Evolutionary conservation across 805 yeast genomes (phyloP).

Genomic region (Pichia phayaonensis): DNA sequence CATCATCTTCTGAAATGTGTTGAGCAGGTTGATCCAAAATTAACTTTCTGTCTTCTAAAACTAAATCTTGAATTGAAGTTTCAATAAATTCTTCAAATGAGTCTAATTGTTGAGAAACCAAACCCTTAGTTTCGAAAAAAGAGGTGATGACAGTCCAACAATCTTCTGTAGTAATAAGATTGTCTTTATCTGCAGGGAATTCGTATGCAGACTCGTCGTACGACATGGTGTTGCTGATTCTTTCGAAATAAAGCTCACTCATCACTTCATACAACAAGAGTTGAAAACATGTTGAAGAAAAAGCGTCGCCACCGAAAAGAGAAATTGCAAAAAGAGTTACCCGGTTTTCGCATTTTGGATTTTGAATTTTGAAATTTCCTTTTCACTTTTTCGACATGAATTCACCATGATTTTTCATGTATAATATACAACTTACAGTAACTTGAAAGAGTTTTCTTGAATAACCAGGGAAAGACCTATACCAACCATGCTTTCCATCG

Average conservation of each 20-base stretch:
- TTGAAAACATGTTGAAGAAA: not conserved
- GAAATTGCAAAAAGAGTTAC: not conserved
- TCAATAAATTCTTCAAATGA: slow-evolving; percentile 97
- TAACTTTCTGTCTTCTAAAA: slow-evolving; percentile 89
- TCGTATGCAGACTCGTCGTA: slow-evolving; percentile 9
- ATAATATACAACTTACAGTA: not conserved
- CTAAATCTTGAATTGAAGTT: slow-evolving; percentile 92
- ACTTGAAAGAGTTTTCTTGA: not conserved
- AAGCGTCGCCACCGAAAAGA: not conserved
- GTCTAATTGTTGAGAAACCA: slow-evolving; percentile 96
- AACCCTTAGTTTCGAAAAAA: slow-evolving; percentile 91
- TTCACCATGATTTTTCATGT: not conserved
- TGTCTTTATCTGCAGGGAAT: slow-evolving; percentile 36
- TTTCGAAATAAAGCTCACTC: not conserved
- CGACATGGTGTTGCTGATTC: slow-evolving; percentile 8
- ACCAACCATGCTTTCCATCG: not conserved
- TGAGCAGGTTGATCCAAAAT: slow-evolving; percentile 98
- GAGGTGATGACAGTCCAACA: slow-evolving; percentile 98
- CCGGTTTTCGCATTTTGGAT: too few relatives aligned
- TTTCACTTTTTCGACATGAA: not conserved
- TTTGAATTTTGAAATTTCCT: not conserved
- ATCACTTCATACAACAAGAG: not conserved
- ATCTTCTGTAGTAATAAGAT: slow-evolving; percentile 90
- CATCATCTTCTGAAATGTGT: slow-evolving; percentile 85
- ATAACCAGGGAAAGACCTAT: not conserved